Evolutionary conservation across 257 asterid genomes (phyloP).

Genomic region (Nicotiana benthamiana): DNA sequence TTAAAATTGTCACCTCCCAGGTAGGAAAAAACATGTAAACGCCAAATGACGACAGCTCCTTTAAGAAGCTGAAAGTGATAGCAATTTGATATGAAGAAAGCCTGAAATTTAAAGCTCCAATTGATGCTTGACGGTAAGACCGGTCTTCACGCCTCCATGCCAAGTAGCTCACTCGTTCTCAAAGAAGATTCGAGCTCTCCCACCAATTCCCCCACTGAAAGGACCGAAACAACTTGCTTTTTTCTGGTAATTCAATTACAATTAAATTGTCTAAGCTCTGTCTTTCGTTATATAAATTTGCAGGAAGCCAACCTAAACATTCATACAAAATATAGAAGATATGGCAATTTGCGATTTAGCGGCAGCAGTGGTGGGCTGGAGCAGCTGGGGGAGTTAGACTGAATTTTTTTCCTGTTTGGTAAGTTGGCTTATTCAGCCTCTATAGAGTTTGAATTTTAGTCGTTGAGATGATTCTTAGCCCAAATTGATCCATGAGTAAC

Average conservation of each 20-base stretch:
- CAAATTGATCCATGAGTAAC: too few species aligned
- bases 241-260: neutral
- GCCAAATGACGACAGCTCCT: neutral
- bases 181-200: neutral
- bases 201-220: neutral
- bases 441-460: neutral
- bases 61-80: neutral
- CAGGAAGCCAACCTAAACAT: neutral
- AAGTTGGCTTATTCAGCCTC: neutral
- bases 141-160: too few species aligned
- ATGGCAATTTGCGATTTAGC: neutral
- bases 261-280: neutral
- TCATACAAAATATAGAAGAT: neutral
- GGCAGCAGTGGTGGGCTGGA: neutral
- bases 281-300: neutral
- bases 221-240: neutral
- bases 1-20: too few species aligned
- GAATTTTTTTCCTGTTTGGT: neutral
- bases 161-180: neutral
- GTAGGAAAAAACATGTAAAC: neutral
- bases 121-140: neutral
- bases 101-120: neutral
- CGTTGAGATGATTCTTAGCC: too few species aligned
- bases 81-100: neutral
- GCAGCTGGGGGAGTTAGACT: neutral